Evolutionary conservation across 148 eudicot species (phyloP).

Genomic region (Rhododendron mucronatum): DNA sequence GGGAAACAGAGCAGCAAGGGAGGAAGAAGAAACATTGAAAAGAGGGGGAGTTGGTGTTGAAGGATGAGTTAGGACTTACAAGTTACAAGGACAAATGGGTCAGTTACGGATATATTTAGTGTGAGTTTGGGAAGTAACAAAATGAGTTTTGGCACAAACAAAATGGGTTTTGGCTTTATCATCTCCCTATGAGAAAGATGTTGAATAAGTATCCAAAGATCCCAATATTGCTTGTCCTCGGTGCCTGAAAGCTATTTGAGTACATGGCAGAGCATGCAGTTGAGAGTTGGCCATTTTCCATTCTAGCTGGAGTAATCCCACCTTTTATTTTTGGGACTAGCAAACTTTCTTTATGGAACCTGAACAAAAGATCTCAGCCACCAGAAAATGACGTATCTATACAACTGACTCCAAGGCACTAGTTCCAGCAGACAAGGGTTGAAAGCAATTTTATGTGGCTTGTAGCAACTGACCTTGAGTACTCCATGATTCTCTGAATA

Average conservation of each 20-base stretch:
- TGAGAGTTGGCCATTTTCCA: background rate
- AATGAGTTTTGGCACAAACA: no score
- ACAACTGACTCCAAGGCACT: background rate
- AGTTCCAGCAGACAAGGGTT: background rate
- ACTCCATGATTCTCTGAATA: constrained; percentile 53
- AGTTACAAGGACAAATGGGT: no score
- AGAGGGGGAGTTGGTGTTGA: no score
- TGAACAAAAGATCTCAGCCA: background rate
- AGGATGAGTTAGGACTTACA: no score
- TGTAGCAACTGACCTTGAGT: constrained; percentile 53
- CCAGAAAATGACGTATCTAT: background rate
- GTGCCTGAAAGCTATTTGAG: background rate
- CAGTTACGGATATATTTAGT: no score
- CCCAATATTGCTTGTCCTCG: background rate
- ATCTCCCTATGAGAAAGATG: background rate
- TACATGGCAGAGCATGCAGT: background rate
- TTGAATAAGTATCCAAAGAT: background rate
- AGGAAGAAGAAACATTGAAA: no score
- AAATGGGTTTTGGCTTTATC: no score
- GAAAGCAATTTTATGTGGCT: background rate
- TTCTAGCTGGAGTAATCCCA: background rate
- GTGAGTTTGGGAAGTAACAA: no score
- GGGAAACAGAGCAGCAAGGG: no score
- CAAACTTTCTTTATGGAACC: background rate
- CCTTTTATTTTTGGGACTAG: background rate